A percentile compares a stretch with the other conserved stretches of the same genome.
These are phyloP conservation scores for Chalara sp. DNA, from an alignment of 2,329 filamentous ascomycete genomes.

Conservation along the genomic window DNA sequence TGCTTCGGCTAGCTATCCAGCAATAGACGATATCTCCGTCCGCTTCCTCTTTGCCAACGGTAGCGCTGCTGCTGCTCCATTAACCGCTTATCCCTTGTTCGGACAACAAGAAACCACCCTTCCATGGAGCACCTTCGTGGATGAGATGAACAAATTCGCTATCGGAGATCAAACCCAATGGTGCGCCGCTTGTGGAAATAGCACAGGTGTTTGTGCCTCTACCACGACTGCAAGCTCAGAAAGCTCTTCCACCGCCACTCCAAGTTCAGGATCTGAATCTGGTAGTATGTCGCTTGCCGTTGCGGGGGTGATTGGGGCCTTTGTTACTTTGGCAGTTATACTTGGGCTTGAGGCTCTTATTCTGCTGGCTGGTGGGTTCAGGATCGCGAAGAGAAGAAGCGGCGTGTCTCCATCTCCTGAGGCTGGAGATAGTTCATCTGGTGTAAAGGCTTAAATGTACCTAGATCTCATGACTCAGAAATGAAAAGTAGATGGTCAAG, in stretches of 20 bases:
- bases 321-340: conserved; percentile 61
- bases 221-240: conserved; percentile 23
- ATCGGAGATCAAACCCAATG: conserved; percentile 59
- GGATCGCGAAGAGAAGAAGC: conserved; percentile 49
- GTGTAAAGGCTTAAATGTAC: background rate
- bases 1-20: conserved; percentile 41
- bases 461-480: too few species aligned
- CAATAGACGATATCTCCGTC: conserved; percentile 42
- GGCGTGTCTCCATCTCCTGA: conserved; percentile 13
- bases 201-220: conserved; percentile 57
- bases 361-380: conserved; percentile 48
- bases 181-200: conserved; percentile 72
- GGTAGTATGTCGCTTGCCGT: conserved; percentile 54
- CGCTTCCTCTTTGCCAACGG: conserved; percentile 58
- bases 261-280: conserved; percentile 8
- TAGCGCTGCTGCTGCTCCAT: conserved; percentile 36
- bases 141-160: conserved; percentile 57
- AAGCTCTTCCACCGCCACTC: conserved; percentile 16
- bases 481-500: too few species aligned
- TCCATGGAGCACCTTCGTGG: conserved; percentile 62
- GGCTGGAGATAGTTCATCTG: background rate
- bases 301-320: conserved; percentile 74
- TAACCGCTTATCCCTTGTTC: conserved; percentile 48
- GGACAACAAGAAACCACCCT: conserved; percentile 49
- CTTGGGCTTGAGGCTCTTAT: conserved; percentile 46